Conservation (phyloP, 768 basidiomycete genomes). For the Lentinus brumalis region DNA sequence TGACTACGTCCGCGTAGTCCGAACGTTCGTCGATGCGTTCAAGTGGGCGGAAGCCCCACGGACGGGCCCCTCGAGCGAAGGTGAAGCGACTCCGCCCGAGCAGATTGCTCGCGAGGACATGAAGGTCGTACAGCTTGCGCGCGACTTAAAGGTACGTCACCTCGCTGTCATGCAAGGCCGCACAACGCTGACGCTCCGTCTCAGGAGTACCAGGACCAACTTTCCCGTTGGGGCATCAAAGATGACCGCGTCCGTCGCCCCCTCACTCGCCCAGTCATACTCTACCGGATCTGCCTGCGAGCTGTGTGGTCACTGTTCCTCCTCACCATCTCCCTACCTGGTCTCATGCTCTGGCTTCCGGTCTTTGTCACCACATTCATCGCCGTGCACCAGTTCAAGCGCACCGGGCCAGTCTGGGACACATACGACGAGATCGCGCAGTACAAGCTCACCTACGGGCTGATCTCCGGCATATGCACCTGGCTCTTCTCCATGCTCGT, state of each 20-base stretch:
- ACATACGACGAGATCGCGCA: slow-evolving; percentile 91
- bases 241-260: slow-evolving; percentile 83
- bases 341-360: slow-evolving; percentile 81
- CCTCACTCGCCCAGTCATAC: slow-evolving; percentile 49
- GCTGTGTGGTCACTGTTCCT: slow-evolving; percentile 64
- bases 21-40: slow-evolving; percentile 78
- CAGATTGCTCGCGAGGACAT: slow-evolving; percentile 25
- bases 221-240: slow-evolving; percentile 70
- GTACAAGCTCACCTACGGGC: slow-evolving; percentile 84
- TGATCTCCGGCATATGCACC: slow-evolving; percentile 70
- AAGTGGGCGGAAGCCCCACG: slow-evolving; percentile 39
- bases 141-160: slow-evolving; percentile 59
- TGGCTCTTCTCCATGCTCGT: slow-evolving; percentile 56
- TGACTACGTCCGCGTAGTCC: slow-evolving; percentile 76
- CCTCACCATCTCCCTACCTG: slow-evolving; percentile 67
- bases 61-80: slow-evolving; percentile 19
- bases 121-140: slow-evolving; percentile 33
- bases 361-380: slow-evolving; percentile 71
- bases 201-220: slow-evolving; percentile 75
- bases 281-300: slow-evolving; percentile 67
- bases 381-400: slow-evolving; percentile 76
- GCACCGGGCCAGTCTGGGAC: slow-evolving; percentile 80
- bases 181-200: neutral
- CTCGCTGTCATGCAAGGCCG: neutral
- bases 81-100: slow-evolving; percentile 21